A percentile compares a stretch with the other conserved stretches of the same genome.
Conservation (phyloP, 1,139 yeast species). For the Casaregolazyma suthepensis region DNA sequence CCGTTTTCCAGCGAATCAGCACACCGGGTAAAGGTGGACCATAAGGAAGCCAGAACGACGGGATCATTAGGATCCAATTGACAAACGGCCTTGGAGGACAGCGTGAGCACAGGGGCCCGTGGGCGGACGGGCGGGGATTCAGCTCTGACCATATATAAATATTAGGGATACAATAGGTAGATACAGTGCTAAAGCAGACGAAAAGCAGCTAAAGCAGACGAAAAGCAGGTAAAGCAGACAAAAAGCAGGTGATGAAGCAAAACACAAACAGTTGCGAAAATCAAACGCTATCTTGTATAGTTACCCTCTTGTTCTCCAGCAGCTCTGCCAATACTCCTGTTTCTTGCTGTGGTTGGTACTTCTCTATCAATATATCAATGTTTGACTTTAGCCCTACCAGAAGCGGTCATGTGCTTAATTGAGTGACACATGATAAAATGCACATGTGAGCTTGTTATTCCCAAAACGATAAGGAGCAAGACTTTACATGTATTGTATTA, state of each 20-base stretch:
- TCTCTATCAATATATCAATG: neutral
- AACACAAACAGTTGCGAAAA: neutral
- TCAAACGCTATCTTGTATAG: too few species aligned
- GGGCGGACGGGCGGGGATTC: neutral
- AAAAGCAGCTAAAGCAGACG: neutral
- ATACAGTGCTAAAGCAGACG: neutral
- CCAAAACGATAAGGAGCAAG: neutral
- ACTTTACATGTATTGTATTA: neutral
- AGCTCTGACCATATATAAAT: neutral
- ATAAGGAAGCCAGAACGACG: conserved; percentile 38
- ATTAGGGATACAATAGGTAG: neutral
- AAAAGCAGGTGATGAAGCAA: neutral
- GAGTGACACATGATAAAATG: conserved; percentile 9
- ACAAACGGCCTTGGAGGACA: conserved; percentile 26
- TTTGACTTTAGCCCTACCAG: conserved; percentile 5
- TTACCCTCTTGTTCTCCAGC: neutral
- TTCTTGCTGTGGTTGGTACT: neutral
- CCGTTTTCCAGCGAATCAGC: conserved; percentile 48
- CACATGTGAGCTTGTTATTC: neutral
- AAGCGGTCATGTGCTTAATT: conserved; percentile 3
- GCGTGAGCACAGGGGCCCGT: conserved; percentile 24
- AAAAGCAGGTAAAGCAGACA: neutral
- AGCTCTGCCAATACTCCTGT: neutral
- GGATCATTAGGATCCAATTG: conserved; percentile 39
- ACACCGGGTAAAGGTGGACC: conserved; percentile 52